Conservation (phyloP, 1,284 basidiomycete species). For the Ceratobasidium sp. region DNA sequence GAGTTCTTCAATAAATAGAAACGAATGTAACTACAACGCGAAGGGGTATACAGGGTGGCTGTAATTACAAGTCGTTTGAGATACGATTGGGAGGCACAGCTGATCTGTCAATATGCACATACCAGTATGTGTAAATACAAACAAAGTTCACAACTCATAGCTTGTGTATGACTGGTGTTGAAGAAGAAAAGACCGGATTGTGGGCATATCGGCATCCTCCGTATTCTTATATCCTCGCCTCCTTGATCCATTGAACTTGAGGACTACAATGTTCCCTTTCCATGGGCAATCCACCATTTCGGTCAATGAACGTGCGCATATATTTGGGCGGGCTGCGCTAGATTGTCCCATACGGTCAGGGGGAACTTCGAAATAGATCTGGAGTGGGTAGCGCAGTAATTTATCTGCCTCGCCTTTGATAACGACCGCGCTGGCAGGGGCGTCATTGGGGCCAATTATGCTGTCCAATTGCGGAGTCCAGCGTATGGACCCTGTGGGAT, state of each 20-base stretch:
- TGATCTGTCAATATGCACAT: too few relatives aligned
- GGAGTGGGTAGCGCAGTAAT: constrained; percentile 6
- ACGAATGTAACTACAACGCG: too few relatives aligned
- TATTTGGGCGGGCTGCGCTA: not conserved
- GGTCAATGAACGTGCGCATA: not conserved
- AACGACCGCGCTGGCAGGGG: not conserved
- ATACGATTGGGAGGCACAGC: too few relatives aligned
- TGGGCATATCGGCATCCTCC: too few relatives aligned
- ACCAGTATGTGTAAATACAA: too few relatives aligned
- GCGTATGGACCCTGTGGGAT: constrained; percentile 8
- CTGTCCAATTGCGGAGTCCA: not conserved
- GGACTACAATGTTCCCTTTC: constrained; percentile 4
- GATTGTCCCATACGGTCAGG: not conserved
- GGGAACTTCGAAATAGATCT: constrained; percentile 13
- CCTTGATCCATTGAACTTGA: constrained; percentile 19
- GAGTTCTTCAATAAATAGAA: too few relatives aligned
- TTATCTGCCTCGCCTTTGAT: not conserved
- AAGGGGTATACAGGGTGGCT: too few relatives aligned
- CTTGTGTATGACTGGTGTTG: too few relatives aligned
- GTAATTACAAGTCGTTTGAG: too few relatives aligned
- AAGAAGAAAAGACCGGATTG: too few relatives aligned
- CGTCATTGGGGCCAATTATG: not conserved
- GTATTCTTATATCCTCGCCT: constrained; percentile 16
- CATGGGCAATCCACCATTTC: not conserved
- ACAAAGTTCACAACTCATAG: too few relatives aligned